These are phyloP conservation scores for Nothophoma quercina DNA, from an alignment of 2,329 filamentous ascomycete genomes.

Conservation along the genomic window DNA sequence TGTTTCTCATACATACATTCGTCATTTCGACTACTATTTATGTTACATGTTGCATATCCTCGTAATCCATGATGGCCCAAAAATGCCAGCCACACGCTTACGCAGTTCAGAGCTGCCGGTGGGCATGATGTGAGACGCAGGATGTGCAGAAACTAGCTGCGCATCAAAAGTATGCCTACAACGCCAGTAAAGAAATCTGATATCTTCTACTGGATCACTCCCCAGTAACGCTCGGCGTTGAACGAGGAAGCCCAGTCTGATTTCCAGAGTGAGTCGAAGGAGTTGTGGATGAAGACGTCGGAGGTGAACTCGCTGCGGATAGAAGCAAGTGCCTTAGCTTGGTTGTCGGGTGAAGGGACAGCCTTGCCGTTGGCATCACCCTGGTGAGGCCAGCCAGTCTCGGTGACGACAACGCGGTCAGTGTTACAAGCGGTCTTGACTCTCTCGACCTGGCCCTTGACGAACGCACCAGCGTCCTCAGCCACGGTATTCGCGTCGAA, in stretches of 20 bases:
- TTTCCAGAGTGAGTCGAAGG: conserved; percentile 86
- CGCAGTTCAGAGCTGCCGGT: conserved; percentile 25
- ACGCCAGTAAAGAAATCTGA: background rate
- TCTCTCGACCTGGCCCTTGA: conserved; percentile 61
- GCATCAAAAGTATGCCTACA: conserved; percentile 5
- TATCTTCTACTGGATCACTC: conserved; percentile 46
- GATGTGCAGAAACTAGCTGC: conserved; percentile 23
- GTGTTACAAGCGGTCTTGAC: conserved; percentile 58
- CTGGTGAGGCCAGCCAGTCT: conserved; percentile 82
- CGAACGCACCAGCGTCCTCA: conserved; percentile 70
- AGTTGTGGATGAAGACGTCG: conserved; percentile 76
- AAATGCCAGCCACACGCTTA: conserved; percentile 31
- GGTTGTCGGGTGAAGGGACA: conserved; percentile 72
- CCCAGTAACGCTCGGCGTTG: conserved; percentile 80
- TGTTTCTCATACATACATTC: conserved; percentile 7
- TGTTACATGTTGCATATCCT: conserved; percentile 39
- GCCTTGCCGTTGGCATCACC: conserved; percentile 72
- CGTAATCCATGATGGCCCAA: conserved; percentile 31
- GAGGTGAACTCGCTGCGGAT: conserved; percentile 67
- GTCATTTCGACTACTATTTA: conserved; percentile 29
- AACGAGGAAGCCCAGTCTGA: conserved; percentile 67
- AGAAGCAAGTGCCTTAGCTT: conserved; percentile 69
- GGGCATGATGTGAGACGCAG: conserved; percentile 20
- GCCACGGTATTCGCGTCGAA: conserved; percentile 73
- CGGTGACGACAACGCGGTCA: conserved; percentile 76